Base-by-base conservation (phyloP, 2,329 filamentous ascomycete species). In the Chaetothyriales sp. region DNA sequence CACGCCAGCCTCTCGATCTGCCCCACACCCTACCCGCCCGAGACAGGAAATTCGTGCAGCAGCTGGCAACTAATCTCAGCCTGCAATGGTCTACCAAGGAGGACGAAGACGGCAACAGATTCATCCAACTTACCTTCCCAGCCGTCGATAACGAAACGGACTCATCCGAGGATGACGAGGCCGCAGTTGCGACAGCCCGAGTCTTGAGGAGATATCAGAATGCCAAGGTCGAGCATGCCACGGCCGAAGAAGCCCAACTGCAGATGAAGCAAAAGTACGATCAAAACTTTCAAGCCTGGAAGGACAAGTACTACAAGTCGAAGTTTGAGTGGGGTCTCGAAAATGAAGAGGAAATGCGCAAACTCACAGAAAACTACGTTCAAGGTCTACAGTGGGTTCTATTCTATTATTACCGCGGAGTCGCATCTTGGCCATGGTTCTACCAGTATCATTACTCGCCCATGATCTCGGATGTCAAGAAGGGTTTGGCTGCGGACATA, bases 381-480 rank as follows among this genome's bases (percentile, higher is more conserved):
- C 87, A 98, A 69, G 92, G 92, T 55, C 72, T 98, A 55, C 92
- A 98, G 67, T 98, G 92, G 94, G 92, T 98, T 44, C 74, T 98
- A 48, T 95, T 85, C 69, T 98, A 98, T 73, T 98, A 98, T 70
- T 98, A 98, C 70, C 83, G 84, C 50, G 92, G 92, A 56, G 92
- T 98, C 54, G 92, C 88, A 15, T 97, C 90, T 10, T 98, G 92
- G 92, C 89, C 92, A 13, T 98, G 92, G 92, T 98, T 86, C 70
- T 98, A 95, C 69, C 76, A 77, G 55, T 98, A 95, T 68, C 94
- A 98, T 69, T 98, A 98, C 68, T 86, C 94, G 8, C 92, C 92
- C 1, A 88, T 97, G 80, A 98, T 95, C 52, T 94, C 88, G 58
- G 92, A 98, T 70, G 87, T 98, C 59, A 83, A 83, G 65, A 89